These are phyloP conservation scores for Tolypocladium amazonense DNA, from an alignment of 2,329 filamentous ascomycete species.

Conservation along the genomic window DNA sequence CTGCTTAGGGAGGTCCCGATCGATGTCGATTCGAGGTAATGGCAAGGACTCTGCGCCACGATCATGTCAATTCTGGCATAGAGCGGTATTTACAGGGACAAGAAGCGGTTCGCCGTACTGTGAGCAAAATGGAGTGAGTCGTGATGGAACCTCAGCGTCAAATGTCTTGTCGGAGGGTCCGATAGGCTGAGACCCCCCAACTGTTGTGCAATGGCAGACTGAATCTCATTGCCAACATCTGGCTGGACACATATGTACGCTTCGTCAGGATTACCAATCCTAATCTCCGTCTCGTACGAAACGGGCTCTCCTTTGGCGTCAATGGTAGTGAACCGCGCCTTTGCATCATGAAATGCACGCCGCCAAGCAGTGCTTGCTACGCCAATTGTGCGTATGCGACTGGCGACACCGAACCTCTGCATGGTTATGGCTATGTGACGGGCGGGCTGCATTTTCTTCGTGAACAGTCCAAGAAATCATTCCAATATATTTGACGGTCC, in stretches of 20 bases:
- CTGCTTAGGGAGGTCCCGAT: not conserved
- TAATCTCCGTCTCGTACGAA: not conserved
- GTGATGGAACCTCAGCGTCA: not conserved
- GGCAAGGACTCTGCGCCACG: not conserved
- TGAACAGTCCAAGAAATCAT: not conserved
- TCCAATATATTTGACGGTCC: not conserved
- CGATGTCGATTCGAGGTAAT: not conserved
- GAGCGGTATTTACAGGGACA: not conserved
- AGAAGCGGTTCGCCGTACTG: not conserved
- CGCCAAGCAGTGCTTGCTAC: not conserved
- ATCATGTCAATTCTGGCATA: not conserved
- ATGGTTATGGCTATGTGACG: not conserved
- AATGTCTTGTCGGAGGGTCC: not conserved
- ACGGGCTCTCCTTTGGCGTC: not conserved
- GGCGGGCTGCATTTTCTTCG: not conserved
- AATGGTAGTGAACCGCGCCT: not conserved
- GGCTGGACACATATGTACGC: not conserved
- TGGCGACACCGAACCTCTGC: not conserved
- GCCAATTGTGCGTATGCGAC: not conserved
- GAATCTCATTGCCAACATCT: not conserved
- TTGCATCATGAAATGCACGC: not conserved
- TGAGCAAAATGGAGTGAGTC: not conserved
- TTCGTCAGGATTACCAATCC: not conserved
- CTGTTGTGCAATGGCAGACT: not conserved
- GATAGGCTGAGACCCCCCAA: not conserved